Conservation (phyloP, 257 asterid genomes). For the Solanum gracilifrons region DNA sequence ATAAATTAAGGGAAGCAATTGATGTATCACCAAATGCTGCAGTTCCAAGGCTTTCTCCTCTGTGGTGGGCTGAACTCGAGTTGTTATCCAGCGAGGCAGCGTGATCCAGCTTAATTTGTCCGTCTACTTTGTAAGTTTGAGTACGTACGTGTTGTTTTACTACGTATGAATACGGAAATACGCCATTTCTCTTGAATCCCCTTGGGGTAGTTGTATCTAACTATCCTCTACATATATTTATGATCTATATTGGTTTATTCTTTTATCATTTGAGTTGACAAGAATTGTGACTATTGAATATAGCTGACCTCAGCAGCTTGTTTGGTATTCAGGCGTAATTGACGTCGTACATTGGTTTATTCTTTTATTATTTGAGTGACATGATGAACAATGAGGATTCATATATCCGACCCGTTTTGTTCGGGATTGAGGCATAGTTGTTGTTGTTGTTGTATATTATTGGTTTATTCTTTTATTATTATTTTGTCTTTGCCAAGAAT, state of each 20-base stretch:
- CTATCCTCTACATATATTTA: background rate
- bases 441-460: background rate
- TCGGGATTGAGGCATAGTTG: background rate
- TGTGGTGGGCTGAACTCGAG: constrained; percentile 99
- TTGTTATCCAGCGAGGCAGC: constrained; percentile 71
- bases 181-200: background rate
- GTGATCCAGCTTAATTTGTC: constrained; percentile 4
- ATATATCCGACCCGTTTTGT: background rate
- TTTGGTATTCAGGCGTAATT: background rate
- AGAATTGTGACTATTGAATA: background rate
- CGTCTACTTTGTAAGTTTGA: background rate
- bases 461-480: background rate
- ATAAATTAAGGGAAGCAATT: constrained; percentile 37
- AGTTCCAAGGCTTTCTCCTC: constrained; percentile 78
- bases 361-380: background rate
- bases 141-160: background rate
- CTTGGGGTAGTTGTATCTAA: background rate
- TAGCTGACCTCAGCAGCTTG: background rate
- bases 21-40: constrained; percentile 68
- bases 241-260: background rate
- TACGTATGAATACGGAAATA: background rate
- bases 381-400: background rate
- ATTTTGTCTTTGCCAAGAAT: background rate
- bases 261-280: background rate
- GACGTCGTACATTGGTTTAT: background rate